phyloP scores from a whole-genome alignment of 2,329 filamentous ascomycete species.

The Cyclaneusma minus region DNA sequence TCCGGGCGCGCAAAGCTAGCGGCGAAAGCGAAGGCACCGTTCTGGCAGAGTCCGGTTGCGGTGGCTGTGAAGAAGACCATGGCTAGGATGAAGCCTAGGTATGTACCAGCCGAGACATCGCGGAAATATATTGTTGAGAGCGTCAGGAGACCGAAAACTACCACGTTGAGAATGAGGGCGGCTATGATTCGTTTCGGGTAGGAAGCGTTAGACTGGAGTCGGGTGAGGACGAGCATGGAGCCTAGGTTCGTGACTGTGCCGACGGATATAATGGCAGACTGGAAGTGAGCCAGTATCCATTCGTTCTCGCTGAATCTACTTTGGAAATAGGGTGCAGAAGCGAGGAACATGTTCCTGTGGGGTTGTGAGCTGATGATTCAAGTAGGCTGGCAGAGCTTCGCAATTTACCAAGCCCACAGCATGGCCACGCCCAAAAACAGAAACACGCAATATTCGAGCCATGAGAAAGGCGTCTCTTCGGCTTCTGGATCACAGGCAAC shows the following conservation, averaged over 20 bases:
- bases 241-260: conserved; percentile 71
- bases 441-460: conserved; percentile 77
- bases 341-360: conserved; percentile 91
- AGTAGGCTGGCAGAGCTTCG: conserved; percentile 5
- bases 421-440: conserved; percentile 76
- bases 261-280: conserved; percentile 75
- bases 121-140: conserved; percentile 61
- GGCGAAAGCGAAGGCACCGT: conserved; percentile 86
- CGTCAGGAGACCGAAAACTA: conserved; percentile 62
- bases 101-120: conserved; percentile 42
- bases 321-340: conserved; percentile 86
- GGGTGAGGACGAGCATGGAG: conserved; percentile 61
- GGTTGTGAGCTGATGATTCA: not conserved
- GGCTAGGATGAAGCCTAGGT: conserved; percentile 67
- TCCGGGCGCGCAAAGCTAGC: conserved; percentile 70
- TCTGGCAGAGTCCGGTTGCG: conserved; percentile 77
- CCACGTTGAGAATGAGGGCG: conserved; percentile 63
- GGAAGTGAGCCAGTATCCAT: conserved; percentile 69
- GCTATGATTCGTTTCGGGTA: conserved; percentile 77
- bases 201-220: conserved; percentile 66
- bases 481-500: conserved; percentile 13
- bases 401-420: conserved; percentile 84
- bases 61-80: conserved; percentile 70
- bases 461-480: conserved; percentile 51
- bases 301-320: conserved; percentile 56